These are phyloP conservation scores for Gossypium raimondii DNA, from an alignment of 345 rosid species.

Conservation along the genomic window DNA sequence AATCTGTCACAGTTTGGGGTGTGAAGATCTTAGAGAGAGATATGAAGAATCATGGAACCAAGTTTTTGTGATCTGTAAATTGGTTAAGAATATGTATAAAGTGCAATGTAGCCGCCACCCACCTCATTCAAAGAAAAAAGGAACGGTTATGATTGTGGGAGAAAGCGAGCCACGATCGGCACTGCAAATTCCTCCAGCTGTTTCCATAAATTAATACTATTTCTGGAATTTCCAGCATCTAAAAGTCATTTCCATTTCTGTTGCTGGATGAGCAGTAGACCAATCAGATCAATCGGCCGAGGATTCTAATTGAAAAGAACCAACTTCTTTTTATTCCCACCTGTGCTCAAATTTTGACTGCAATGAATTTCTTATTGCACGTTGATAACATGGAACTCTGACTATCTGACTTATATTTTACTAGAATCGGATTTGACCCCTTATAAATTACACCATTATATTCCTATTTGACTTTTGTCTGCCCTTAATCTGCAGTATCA, in stretches of 20 bases:
- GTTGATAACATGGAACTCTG: neutral
- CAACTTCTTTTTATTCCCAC: neutral
- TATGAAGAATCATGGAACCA: neutral
- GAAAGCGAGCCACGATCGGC: neutral
- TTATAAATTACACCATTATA: conserved; percentile 13
- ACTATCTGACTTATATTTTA: neutral
- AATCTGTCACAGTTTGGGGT: conserved; percentile 18
- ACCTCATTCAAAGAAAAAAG: neutral
- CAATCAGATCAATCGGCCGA: neutral
- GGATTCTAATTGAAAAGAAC: neutral
- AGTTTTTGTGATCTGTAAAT: neutral
- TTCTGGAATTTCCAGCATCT: neutral
- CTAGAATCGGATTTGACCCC: neutral
- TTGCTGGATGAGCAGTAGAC: neutral
- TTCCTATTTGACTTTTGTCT: conserved; percentile 33
- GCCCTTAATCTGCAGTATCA: conserved; percentile 10
- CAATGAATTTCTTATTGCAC: neutral
- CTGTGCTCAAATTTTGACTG: neutral
- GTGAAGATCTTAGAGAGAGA: neutral
- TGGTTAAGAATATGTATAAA: neutral
- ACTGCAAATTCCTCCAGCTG: neutral
- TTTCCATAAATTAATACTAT: neutral
- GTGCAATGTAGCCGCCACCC: neutral
- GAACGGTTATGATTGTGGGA: neutral
- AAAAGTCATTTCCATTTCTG: neutral